These are phyloP conservation scores for Chrysoporthe austroafricana DNA, from an alignment of 2,329 filamentous ascomycete genomes.

Conservation along the genomic window DNA sequence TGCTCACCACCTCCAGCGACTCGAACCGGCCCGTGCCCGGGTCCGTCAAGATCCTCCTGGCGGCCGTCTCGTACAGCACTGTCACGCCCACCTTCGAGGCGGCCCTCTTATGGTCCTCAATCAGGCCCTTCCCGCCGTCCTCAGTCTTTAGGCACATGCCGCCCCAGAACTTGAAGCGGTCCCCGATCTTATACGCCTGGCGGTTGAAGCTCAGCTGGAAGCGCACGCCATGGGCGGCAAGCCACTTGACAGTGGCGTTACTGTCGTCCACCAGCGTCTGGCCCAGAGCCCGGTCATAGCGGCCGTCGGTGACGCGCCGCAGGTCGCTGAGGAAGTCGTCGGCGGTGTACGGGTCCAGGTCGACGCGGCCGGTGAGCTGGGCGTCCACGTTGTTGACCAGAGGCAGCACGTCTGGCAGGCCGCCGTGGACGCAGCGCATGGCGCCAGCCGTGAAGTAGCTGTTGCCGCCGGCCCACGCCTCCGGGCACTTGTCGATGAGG, in stretches of 20 bases:
- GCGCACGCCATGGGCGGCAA: constrained; percentile 55
- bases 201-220: constrained; percentile 67
- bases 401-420: constrained; percentile 60
- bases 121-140: constrained; percentile 63
- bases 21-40: constrained; percentile 36
- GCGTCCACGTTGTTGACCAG: constrained; percentile 62
- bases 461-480: constrained; percentile 65
- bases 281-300: constrained; percentile 54
- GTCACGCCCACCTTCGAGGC: constrained; percentile 48
- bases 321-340: constrained; percentile 61
- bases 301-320: constrained; percentile 56
- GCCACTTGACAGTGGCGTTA: constrained; percentile 57
- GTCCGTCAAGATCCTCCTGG: constrained; percentile 45
- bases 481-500: constrained; percentile 63
- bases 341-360: constrained; percentile 60
- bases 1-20: constrained; percentile 37
- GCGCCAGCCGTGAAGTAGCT: constrained; percentile 69
- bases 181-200: constrained; percentile 67
- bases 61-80: constrained; percentile 51
- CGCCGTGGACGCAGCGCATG: constrained; percentile 60
- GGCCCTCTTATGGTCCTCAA: constrained; percentile 50
- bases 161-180: constrained; percentile 68
- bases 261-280: constrained; percentile 55
- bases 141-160: constrained; percentile 63
- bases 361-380: constrained; percentile 53